phyloP scores from a whole-genome alignment of 129 eudicot genomes.

The Artemisia tridentata region DNA sequence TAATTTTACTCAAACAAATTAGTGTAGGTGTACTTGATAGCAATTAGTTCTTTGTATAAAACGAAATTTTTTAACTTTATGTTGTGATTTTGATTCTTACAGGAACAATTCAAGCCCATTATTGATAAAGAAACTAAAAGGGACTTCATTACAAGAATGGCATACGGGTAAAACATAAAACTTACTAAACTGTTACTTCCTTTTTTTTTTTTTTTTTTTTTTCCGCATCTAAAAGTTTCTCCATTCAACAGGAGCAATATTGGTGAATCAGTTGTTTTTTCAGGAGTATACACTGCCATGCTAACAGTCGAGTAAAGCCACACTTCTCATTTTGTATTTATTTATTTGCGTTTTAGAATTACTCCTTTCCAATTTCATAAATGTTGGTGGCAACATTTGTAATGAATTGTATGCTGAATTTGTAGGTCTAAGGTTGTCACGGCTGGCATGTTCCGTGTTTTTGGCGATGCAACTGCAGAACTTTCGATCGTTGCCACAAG shows the following conservation, averaged over 20 bases:
- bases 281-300: slow-evolving; percentile 80
- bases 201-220: not conserved
- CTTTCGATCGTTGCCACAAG: slow-evolving; percentile 85
- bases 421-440: slow-evolving; percentile 76
- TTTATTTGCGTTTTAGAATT: not conserved
- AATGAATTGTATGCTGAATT: slow-evolving; percentile 12
- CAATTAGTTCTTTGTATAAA: not conserved
- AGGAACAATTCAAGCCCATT: slow-evolving; percentile 79
- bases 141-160: slow-evolving; percentile 78
- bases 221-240: slow-evolving; percentile 1
- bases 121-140: slow-evolving; percentile 56
- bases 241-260: slow-evolving; percentile 46
- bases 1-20: too few species aligned
- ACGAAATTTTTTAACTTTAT: not conserved
- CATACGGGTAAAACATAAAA: slow-evolving; percentile 61
- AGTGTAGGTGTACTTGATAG: too few species aligned
- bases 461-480: slow-evolving; percentile 74
- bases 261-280: slow-evolving; percentile 50
- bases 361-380: not conserved
- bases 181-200: not conserved
- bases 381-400: not conserved
- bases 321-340: not conserved
- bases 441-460: slow-evolving; percentile 72
- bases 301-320: slow-evolving; percentile 62
- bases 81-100: slow-evolving; percentile 20